Evolutionary conservation across 306 rosid genomes (phyloP).

Genomic region (Cicer bijugum): DNA sequence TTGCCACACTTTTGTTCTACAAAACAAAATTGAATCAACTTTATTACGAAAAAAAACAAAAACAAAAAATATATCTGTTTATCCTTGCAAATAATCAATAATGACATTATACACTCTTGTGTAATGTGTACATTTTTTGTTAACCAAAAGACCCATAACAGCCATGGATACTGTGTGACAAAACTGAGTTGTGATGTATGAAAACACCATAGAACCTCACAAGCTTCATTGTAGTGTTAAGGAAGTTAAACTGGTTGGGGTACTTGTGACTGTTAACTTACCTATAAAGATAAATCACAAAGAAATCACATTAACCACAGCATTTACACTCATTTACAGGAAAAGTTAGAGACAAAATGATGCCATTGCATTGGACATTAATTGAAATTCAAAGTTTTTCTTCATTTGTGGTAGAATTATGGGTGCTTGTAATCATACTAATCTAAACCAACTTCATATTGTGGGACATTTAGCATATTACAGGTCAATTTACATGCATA

Average conservation of each 20-base stretch:
- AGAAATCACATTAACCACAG: constrained; percentile 10
- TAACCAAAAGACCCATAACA: neutral
- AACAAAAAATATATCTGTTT: neutral
- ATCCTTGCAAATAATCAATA: neutral
- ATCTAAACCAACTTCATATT: neutral
- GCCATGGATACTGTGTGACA: neutral
- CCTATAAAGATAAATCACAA: constrained; percentile 39
- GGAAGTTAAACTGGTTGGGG: neutral
- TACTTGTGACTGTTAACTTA: constrained; percentile 32
- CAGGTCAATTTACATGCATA: neutral
- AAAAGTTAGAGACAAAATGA: neutral
- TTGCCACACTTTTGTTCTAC: constrained; percentile 11
- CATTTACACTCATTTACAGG: constrained; percentile 8
- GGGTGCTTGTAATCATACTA: neutral
- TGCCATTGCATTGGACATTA: neutral
- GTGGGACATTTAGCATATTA: neutral
- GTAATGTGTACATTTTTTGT: neutral
- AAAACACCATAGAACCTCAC: constrained; percentile 21
- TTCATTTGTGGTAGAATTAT: neutral
- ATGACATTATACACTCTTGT: constrained; percentile 21
- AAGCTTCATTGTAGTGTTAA: constrained; percentile 17
- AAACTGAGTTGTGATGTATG: neutral
- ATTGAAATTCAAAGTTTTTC: neutral
- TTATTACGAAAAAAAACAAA: constrained; percentile 12
- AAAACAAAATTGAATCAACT: constrained; percentile 6